These are phyloP conservation scores for Aspergillus oerlinghausenensis DNA, from an alignment of 2,329 filamentous ascomycete genomes.

Conservation along the genomic window DNA sequence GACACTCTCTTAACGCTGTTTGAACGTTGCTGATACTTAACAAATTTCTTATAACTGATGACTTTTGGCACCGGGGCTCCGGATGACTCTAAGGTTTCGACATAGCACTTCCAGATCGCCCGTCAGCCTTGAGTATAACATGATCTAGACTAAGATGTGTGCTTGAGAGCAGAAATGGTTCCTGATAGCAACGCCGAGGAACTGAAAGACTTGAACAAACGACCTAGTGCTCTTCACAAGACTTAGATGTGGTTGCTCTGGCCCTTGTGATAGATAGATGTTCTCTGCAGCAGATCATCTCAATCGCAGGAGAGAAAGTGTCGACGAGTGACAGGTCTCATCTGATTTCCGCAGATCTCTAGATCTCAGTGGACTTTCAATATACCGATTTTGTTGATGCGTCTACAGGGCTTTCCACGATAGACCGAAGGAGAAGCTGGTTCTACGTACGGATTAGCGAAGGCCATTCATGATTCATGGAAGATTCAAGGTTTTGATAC, in stretches of 20 bases:
- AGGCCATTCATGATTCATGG: background rate
- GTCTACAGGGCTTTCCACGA: background rate
- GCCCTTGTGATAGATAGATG: background rate
- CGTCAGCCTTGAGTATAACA: background rate
- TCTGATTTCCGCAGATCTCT: background rate
- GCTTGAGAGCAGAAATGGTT: too few relatives aligned
- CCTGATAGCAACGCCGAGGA: too few relatives aligned
- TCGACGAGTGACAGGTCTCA: background rate
- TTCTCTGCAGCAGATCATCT: background rate
- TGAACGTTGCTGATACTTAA: background rate
- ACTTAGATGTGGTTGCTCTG: background rate
- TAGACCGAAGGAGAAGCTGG: background rate
- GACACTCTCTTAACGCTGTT: background rate
- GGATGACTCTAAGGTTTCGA: too few relatives aligned
- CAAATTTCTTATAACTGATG: background rate
- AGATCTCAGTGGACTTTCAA: background rate
- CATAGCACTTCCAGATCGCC: too few relatives aligned
- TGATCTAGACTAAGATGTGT: background rate
- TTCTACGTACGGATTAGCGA: background rate
- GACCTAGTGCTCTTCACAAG: background rate
- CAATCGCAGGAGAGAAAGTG: background rate
- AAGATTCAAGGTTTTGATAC: background rate
- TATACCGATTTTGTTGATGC: background rate
- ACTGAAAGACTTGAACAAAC: background rate
- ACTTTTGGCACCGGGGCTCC: too few relatives aligned